Evolutionary conservation across 2,329 filamentous ascomycete species (phyloP), one percentile per base, ranked within the genome.

Genomic region (Cladosporium sp.): DNA sequence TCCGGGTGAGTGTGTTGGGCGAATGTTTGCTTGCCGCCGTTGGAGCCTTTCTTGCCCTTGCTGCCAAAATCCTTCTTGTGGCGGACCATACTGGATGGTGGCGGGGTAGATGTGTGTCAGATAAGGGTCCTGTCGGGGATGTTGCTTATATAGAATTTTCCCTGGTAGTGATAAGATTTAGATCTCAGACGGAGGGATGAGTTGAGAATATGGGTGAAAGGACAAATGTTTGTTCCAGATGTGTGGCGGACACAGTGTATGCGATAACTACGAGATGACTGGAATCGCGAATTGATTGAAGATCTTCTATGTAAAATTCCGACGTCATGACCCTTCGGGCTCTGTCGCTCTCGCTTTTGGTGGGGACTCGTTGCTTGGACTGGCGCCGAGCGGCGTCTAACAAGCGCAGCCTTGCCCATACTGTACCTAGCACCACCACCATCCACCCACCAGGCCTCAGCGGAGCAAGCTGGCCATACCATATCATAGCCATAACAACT

Each of bases 1-100:
- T 63, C 60, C 2, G 62, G 55, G 30, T 63, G 57, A 7, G 59
- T 62, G 50, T 64, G 62, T 40, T 64, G 61, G 30, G 60, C 60
- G 39, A 59, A 58, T 38, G 59, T 61, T 20, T 61, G 59, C n/a
- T 57, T 55, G 25, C 53, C 53, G 43, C 54, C 41, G 43, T 57
- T 56, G 51, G 54, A 40, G 62, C 78, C 79, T 70, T 86, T 88
- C 67, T 88, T 90, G 64, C 87, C 85, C 66, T 86, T 80, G 59
- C 78, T 78, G 49, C 79, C 76, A 65, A 84, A 82, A 71, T 96
- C 91, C 72, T 97, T 97, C 73, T 96, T 97, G 72, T 96, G 92
- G 53, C 92, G 88, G 49, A 96, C 90, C 91, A 95, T 96, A 12
- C 38, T 35, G 18, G 19, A n/a, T n/a, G n/a, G 36, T 39, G 25